Conservation (phyloP, 805 yeast genomes). For the Candida broadrunensis region DNA sequence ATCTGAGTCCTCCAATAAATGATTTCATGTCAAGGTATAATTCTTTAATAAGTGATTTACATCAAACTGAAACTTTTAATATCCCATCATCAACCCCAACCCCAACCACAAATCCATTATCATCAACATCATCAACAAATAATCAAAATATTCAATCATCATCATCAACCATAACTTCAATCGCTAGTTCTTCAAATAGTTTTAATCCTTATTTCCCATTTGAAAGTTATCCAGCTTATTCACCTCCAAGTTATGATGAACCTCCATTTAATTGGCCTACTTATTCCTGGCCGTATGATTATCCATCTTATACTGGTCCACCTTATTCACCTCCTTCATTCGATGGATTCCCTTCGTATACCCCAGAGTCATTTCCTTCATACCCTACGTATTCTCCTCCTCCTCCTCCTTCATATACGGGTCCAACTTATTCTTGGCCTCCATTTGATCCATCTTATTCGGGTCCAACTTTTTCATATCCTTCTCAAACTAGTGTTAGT, state of each 20-base stretch:
- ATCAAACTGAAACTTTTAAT: neutral
- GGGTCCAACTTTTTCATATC: conserved; percentile 1
- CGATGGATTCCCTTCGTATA: too few relatives aligned
- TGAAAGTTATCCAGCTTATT: too few relatives aligned
- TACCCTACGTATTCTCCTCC: conserved; percentile 1
- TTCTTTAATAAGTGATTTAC: conserved; percentile 4
- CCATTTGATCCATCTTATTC: neutral
- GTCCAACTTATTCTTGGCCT: conserved; percentile 1
- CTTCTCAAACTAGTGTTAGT: neutral
- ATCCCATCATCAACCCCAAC: conserved; percentile 3
- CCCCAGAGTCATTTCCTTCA: too few relatives aligned
- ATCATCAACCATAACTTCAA: neutral
- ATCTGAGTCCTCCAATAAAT: neutral
- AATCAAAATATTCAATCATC: neutral
- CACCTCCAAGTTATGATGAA: neutral
- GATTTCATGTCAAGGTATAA: conserved; percentile 2
- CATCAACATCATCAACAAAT: neutral
- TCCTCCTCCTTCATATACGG: too few relatives aligned
- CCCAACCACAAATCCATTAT: neutral
- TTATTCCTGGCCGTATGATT: neutral
- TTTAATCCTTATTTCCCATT: too few relatives aligned
- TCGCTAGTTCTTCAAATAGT: neutral
- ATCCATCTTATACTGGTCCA: neutral
- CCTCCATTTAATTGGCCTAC: too few relatives aligned
- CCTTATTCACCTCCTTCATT: conserved; percentile 1